phyloP scores from a whole-genome alignment of 1,284 basidiomycete genomes.

The Farysia itapuensis region DNA sequence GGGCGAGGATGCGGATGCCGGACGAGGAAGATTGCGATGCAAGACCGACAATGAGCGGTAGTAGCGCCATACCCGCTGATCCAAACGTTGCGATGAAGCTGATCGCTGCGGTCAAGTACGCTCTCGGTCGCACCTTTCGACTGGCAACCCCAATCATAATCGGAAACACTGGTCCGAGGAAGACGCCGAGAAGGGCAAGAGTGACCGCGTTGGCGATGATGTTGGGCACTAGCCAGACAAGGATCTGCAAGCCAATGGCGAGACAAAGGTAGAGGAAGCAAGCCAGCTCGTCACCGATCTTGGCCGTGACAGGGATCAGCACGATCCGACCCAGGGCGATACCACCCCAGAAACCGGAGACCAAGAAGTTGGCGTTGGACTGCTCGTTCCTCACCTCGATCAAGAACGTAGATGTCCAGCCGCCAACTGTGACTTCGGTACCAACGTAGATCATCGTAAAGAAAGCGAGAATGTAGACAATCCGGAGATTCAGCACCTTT shows the following conservation, averaged over 20 bases:
- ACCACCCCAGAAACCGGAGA: constrained; percentile 45
- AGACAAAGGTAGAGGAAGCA: constrained; percentile 28
- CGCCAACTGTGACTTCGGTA: constrained; percentile 44
- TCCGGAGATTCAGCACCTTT: constrained; percentile 9
- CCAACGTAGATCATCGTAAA: constrained; percentile 43
- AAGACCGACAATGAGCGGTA: constrained; percentile 38
- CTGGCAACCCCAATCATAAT: constrained; percentile 25
- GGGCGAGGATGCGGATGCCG: constrained; percentile 35
- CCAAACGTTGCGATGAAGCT: constrained; percentile 32
- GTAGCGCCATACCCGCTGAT: constrained; percentile 31
- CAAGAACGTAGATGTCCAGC: constrained; percentile 34
- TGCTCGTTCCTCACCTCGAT: constrained; percentile 17
- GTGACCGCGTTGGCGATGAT: constrained; percentile 38
- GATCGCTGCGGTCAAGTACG: constrained; percentile 33
- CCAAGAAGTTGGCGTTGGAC: constrained; percentile 24
- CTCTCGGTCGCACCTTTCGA: constrained; percentile 25
- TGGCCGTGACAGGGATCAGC: constrained; percentile 32
- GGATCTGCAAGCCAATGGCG: constrained; percentile 30
- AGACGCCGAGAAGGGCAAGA: constrained; percentile 32
- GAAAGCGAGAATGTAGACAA: constrained; percentile 14
- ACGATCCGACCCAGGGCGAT: constrained; percentile 38
- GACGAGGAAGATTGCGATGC: constrained; percentile 20
- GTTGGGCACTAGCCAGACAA: constrained; percentile 42
- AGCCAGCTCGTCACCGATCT: constrained; percentile 36
- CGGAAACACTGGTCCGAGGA: constrained; percentile 39